Conservation (phyloP, 2,329 filamentous ascomycete species). For the Cercospora sp. region DNA sequence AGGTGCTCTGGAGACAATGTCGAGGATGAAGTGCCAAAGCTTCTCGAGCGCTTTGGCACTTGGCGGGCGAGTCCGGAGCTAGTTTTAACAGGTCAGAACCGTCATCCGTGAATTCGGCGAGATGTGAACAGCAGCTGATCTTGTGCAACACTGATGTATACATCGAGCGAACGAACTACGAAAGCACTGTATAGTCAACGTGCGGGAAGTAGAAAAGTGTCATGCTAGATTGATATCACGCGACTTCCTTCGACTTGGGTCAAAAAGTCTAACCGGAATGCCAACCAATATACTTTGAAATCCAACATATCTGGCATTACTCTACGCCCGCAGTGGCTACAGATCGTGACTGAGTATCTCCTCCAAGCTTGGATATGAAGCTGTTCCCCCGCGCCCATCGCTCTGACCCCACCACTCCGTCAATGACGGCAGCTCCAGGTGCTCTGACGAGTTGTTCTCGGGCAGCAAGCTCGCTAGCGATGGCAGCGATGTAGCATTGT, state of each 20-base stretch:
- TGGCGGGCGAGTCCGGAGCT: background rate
- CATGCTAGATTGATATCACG: background rate
- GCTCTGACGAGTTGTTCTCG: slow-evolving; percentile 22
- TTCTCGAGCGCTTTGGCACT: background rate
- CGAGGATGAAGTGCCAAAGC: background rate
- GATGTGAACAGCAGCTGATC: background rate
- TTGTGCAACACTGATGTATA: background rate
- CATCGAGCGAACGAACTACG: background rate
- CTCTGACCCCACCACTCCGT: slow-evolving; percentile 28
- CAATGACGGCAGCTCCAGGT: slow-evolving; percentile 35
- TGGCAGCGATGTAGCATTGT: slow-evolving; percentile 20
- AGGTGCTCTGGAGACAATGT: background rate
- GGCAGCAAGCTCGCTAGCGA: slow-evolving; percentile 18
- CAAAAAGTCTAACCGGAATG: background rate
- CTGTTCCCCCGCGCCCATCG: background rate
- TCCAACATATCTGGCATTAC: background rate
- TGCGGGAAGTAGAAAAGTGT: background rate
- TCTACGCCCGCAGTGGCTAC: slow-evolving; percentile 5
- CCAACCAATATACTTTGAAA: background rate
- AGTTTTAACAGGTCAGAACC: background rate
- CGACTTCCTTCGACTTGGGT: background rate
- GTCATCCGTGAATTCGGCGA: background rate
- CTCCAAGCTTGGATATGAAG: slow-evolving; percentile 13
- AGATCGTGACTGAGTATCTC: slow-evolving; percentile 18
- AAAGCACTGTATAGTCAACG: background rate